Conservation (phyloP, 2,329 filamentous ascomycete genomes). For the Nemania sp. region DNA sequence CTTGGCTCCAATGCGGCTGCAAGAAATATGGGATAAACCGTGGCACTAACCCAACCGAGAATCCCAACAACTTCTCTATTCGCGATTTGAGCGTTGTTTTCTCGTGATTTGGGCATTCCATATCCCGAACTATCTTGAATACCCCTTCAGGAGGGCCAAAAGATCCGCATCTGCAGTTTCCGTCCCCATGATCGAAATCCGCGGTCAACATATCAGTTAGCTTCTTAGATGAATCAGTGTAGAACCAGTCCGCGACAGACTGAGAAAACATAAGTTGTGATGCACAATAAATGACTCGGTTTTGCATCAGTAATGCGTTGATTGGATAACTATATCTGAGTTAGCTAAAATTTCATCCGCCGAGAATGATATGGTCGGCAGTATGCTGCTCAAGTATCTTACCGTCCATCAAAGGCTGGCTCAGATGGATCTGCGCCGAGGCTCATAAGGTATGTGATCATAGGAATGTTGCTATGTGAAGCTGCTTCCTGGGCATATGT, state of each 20-base stretch:
- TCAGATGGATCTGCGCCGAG: neutral
- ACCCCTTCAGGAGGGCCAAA: neutral
- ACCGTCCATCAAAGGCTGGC: neutral
- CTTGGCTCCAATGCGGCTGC: slow-evolving; percentile 7
- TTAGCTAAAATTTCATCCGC: neutral
- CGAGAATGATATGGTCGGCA: neutral
- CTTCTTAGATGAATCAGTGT: neutral
- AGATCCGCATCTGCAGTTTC: neutral
- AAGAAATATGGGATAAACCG: neutral
- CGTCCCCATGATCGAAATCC: neutral
- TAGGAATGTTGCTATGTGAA: neutral
- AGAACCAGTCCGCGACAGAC: neutral
- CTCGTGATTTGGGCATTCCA: slow-evolving; percentile 5
- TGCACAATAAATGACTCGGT: too few relatives aligned
- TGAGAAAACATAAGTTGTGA: too few relatives aligned
- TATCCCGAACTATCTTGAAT: neutral
- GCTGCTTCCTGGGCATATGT: neutral
- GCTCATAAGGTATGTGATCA: slow-evolving; percentile 3
- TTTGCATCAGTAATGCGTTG: too few relatives aligned
- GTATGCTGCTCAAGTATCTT: neutral
- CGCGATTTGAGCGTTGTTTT: neutral
- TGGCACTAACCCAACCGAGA: neutral
- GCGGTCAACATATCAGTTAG: neutral
- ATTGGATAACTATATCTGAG: neutral
- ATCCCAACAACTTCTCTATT: neutral